phyloP scores from a whole-genome alignment of 2,329 filamentous ascomycete genomes.

The Verticillium klebahnii region DNA sequence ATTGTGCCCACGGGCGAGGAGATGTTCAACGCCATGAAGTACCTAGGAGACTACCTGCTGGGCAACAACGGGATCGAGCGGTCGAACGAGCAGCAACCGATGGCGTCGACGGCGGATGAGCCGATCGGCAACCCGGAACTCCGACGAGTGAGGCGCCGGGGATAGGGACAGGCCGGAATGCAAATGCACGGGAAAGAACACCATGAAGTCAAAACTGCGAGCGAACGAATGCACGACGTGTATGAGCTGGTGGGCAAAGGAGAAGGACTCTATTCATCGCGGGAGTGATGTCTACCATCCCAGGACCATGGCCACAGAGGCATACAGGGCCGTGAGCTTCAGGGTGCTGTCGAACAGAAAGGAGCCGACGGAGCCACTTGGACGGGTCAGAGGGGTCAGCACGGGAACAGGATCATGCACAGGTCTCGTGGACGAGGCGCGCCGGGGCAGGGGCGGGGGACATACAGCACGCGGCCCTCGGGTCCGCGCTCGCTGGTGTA shows the following conservation, averaged over 20 bases:
- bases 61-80: conserved; percentile 63
- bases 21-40: conserved; percentile 75
- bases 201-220: not conserved
- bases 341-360: conserved; percentile 31
- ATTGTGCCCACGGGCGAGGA: conserved; percentile 90
- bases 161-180: conserved; percentile 13
- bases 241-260: not conserved
- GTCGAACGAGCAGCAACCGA: not conserved
- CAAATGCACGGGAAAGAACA: not conserved
- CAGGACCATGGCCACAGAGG: conserved; percentile 31
- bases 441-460: conserved; percentile 3
- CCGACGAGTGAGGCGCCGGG: conserved; percentile 20
- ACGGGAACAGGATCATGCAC: not conserved
- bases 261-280: no score
- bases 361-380: conserved; percentile 30
- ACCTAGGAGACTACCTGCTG: conserved; percentile 75
- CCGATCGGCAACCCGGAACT: conserved; percentile 20
- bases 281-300: conserved; percentile 16
- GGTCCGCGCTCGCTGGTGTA: conserved; percentile 44
- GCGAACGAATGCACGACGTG: not conserved
- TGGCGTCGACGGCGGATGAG: not conserved
- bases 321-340: conserved; percentile 39
- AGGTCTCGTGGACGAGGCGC: not conserved
- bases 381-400: conserved; percentile 8
- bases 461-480: conserved; percentile 35